Evolutionary conservation across 73 alveolate genomes (phyloP).

Genomic region (Breviolum minutum): DNA sequence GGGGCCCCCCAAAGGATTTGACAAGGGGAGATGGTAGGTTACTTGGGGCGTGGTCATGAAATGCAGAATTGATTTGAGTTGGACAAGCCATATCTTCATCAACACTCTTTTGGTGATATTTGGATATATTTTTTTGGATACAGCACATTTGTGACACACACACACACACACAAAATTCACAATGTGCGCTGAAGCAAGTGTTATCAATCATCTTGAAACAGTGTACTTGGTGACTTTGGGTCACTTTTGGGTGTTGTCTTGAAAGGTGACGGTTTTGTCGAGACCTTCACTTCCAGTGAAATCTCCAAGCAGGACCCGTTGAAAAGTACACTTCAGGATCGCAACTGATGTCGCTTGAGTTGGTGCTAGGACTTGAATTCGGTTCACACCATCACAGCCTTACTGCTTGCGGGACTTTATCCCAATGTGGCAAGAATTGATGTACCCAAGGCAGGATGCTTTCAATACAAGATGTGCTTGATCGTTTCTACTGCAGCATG

Average conservation of each 20-base stretch:
- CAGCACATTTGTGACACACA: too few species aligned
- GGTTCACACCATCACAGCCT: constrained; percentile 28
- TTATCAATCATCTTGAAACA: background rate
- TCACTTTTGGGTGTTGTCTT: background rate
- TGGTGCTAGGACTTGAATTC: constrained; percentile 5
- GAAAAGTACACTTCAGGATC: background rate
- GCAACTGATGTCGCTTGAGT: background rate
- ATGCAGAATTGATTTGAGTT: too few species aligned
- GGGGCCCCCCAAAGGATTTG: background rate
- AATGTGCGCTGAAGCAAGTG: too few species aligned
- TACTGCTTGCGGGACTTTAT: constrained; percentile 62
- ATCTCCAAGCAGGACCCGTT: constrained; percentile 26
- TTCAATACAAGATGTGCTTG: background rate
- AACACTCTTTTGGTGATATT: too few species aligned
- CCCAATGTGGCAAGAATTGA: constrained; percentile 76
- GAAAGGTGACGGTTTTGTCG: constrained; percentile 64
- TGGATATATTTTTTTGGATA: too few species aligned
- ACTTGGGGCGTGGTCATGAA: too few species aligned
- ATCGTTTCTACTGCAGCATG: background rate
- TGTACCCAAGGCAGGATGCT: constrained; percentile 43
- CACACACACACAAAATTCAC: too few species aligned
- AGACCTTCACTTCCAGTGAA: constrained; percentile 43
- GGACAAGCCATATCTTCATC: too few species aligned
- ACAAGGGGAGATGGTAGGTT: too few species aligned
- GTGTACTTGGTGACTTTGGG: background rate